Evolutionary conservation across 805 yeast genomes (phyloP), one percentile per base, ranked within the genome.

Genomic region (Myxozyma geophila): DNA sequence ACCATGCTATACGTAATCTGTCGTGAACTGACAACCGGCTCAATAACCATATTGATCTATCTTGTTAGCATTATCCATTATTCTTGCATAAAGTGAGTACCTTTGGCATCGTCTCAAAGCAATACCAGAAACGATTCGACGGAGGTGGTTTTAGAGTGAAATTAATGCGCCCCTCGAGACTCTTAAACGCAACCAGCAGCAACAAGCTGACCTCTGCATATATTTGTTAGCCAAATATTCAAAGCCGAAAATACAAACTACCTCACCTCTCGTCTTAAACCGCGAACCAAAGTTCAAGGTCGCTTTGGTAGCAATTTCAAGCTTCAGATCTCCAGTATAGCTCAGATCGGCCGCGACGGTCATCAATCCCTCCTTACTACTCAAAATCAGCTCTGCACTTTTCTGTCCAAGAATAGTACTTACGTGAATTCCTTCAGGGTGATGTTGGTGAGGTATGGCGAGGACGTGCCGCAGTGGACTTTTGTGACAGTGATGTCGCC

Each of bases 1-100:
- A 95, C 83, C 74, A 92, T 81, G 40, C 85, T 84, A 72, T 89
- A 90, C 2, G 90, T 85, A 69, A 95, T 77, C 68, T 90, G 89
- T 60, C 96, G 82, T 5, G 96, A 85, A 68, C 96, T 89, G 10
- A 93, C 90, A n/a, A 90, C 84, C 0, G 99, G 99, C 74, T 92
- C 98, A 55, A 92, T 87, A n/a, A 46, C 62, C 64, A 65, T 57
- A 23, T 54, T 33, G 10, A 65, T 54, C 60, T 62, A 39, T n/a
- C 17, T 12, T 13, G 35, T 52, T 15, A 48, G 52, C 21, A 12
- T 7, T 6, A 15, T n/a, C 17, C 10, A 7, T 28, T 17, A 28
- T 37, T 15, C 3, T n/a, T 21, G 9, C 2, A 12, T 17, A 40
- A 40, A 23, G 39, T 51, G 40, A 21, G 39, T 19, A 58, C 66